phyloP scores from a whole-genome alignment of 1,284 basidiomycete species.

The Heliocybe sulcata region DNA sequence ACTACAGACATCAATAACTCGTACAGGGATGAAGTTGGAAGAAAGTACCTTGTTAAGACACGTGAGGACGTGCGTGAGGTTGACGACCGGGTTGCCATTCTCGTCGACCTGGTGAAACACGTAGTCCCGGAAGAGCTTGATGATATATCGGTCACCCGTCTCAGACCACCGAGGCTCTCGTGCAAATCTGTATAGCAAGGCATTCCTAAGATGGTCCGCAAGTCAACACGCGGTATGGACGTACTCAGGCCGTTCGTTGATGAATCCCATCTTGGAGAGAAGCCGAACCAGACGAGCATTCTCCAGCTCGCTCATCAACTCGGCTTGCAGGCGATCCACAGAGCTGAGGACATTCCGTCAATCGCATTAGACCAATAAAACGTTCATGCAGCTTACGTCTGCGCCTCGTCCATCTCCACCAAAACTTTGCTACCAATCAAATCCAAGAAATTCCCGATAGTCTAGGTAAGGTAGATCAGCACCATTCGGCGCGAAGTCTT shows the following conservation, averaged over 20 bases:
- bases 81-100: conserved; percentile 84
- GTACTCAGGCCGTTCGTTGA: conserved; percentile 96
- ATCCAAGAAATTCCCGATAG: conserved; percentile 73
- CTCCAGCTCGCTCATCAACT: conserved; percentile 90
- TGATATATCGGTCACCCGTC: conserved; percentile 95
- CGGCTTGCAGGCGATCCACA: conserved; percentile 77
- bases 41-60: conserved; percentile 80
- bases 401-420: conserved; percentile 79
- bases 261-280: conserved; percentile 93
- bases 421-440: conserved; percentile 72
- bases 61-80: conserved; percentile 85
- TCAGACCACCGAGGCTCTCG: conserved; percentile 96
- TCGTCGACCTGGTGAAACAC: conserved; percentile 98
- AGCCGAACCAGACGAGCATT: conserved; percentile 92
- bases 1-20: conserved; percentile 33
- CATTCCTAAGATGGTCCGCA: no score
- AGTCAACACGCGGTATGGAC: conserved; percentile 20
- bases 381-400: conserved; percentile 52
- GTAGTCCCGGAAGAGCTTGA: conserved; percentile 97
- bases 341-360: conserved; percentile 36
- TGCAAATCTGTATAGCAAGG: conserved; percentile 64
- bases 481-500: background rate
- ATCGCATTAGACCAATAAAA: conserved; percentile 3
- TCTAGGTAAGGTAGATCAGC: no score
- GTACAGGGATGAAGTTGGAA: background rate